Evolutionary conservation across 257 asterid species (phyloP).

Genomic region (Solanum pennellii): DNA sequence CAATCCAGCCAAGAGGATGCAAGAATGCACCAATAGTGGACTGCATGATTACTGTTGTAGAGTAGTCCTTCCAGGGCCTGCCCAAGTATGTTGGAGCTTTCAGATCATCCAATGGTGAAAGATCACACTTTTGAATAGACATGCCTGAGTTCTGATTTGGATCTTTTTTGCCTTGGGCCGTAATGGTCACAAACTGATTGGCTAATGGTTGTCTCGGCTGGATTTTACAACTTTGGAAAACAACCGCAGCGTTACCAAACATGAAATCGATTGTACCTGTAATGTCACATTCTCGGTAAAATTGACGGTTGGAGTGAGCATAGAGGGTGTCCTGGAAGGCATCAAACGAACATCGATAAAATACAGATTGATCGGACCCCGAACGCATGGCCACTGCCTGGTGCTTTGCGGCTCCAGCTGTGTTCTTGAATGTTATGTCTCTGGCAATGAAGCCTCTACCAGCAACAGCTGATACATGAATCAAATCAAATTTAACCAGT

Average conservation of each 20-base stretch:
- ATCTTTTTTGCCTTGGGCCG: conserved; percentile 74
- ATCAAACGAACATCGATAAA: conserved; percentile 41
- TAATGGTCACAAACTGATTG: conserved; percentile 59
- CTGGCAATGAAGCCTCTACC: conserved; percentile 63
- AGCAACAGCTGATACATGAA: conserved; percentile 24
- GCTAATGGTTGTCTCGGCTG: conserved; percentile 55
- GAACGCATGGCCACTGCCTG: conserved; percentile 77
- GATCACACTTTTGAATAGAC: conserved; percentile 45
- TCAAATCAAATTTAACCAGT: background rate
- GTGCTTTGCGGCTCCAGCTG: conserved; percentile 56
- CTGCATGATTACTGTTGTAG: conserved; percentile 51
- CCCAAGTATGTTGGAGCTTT: conserved; percentile 44
- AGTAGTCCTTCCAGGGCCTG: conserved; percentile 58
- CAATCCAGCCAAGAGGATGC: conserved; percentile 55
- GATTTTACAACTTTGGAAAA: conserved; percentile 63
- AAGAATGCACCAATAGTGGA: conserved; percentile 34
- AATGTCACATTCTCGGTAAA: conserved; percentile 59
- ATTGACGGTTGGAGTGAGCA: conserved; percentile 69
- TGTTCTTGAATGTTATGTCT: conserved; percentile 52
- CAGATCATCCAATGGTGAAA: conserved; percentile 26
- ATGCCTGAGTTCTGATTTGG: conserved; percentile 51
- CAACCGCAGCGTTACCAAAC: conserved; percentile 62
- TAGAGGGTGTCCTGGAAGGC: conserved; percentile 78
- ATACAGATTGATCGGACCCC: conserved; percentile 48
- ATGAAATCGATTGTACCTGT: conserved; percentile 78